phyloP scores from a whole-genome alignment of 257 asterid genomes.

The Paraleonurus japonicus region DNA sequence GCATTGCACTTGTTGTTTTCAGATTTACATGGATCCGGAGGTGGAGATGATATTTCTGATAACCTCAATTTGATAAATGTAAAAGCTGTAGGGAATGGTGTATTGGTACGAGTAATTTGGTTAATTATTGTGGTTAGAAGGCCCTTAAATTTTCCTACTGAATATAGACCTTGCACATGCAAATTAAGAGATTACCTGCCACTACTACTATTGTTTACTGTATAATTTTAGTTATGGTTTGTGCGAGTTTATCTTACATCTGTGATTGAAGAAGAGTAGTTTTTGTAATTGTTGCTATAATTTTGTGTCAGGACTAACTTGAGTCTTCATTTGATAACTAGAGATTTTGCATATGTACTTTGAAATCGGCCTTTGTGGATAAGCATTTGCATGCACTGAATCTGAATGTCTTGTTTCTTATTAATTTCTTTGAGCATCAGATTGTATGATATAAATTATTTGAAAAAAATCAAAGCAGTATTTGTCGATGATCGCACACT shows the following conservation, averaged over 20 bases:
- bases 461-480: too few relatives aligned
- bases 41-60: not conserved
- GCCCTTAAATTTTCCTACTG: not conserved
- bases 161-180: not conserved
- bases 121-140: not conserved
- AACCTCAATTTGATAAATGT: not conserved
- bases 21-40: not conserved
- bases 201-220: not conserved
- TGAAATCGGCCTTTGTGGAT: not conserved
- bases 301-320: not conserved
- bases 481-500: too few relatives aligned
- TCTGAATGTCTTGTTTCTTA: not conserved
- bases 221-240: not conserved
- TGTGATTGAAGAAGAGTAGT: not conserved
- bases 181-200: not conserved
- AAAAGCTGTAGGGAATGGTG: not conserved
- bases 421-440: not conserved
- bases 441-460: not conserved
- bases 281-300: not conserved
- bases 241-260: not conserved
- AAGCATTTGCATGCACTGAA: not conserved
- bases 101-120: not conserved
- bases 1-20: too few relatives aligned
- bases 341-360: not conserved
- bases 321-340: not conserved